Percentiles rank a stretch among this genome's conserved stretches.
Evolutionary conservation across 2,329 filamentous ascomycete genomes (phyloP).

Genomic region (Polychaeton citri): DNA sequence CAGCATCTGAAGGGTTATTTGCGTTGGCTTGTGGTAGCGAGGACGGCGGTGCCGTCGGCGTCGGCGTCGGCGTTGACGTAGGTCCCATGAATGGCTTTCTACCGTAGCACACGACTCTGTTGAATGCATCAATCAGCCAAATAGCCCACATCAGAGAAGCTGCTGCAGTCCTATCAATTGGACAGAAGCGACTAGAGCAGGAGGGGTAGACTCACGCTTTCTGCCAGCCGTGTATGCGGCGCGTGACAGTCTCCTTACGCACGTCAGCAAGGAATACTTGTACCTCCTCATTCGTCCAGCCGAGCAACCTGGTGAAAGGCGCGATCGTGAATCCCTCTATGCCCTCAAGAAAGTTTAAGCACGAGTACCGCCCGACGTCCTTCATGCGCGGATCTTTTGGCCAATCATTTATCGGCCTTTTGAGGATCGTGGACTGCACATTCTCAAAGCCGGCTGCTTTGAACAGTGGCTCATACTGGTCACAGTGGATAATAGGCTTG

Average conservation of each 20-base stretch:
- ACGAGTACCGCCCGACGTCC: constrained; percentile 13
- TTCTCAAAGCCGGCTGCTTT: constrained; percentile 14
- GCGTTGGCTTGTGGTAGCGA: no score
- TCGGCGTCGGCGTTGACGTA: no score
- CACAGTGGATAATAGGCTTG: constrained; percentile 5
- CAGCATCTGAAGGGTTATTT: no score
- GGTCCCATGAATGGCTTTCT: constrained; percentile 2
- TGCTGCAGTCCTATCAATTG: no score
- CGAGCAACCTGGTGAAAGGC: constrained; percentile 28
- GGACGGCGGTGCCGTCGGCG: no score
- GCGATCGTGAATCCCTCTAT: constrained; percentile 31
- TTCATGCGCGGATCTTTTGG: constrained; percentile 16
- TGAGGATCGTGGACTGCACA: constrained; percentile 11
- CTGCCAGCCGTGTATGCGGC: constrained; percentile 28
- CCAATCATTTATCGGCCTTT: constrained; percentile 16
- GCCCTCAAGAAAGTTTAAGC: constrained; percentile 21
- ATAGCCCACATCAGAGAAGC: no score
- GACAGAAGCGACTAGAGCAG: no score
- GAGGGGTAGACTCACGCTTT: constrained; percentile 28
- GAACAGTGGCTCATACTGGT: constrained; percentile 8
- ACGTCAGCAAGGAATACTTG: constrained; percentile 32
- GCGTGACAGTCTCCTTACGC: constrained; percentile 25
- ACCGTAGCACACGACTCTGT: constrained; percentile 5
- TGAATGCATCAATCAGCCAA: no score
- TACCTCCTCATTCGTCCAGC: constrained; percentile 31